Evolutionary conservation across 2,329 filamentous ascomycete genomes (phyloP).

Genomic region (Gremmenia infestans): DNA sequence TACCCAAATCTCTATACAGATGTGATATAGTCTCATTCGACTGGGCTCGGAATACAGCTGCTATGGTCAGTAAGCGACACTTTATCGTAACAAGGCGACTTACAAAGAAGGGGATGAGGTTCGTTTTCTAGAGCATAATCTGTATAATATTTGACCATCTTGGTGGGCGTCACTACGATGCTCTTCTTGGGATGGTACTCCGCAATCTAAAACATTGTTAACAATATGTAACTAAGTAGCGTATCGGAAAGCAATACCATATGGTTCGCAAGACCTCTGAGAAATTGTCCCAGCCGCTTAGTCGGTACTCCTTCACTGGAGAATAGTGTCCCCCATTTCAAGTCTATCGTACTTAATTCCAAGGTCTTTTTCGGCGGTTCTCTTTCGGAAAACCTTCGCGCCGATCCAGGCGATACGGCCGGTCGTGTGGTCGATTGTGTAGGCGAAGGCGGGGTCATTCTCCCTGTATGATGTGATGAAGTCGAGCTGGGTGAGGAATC

Average conservation of each 20-base stretch:
- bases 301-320: conserved; percentile 63
- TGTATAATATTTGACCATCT: conserved; percentile 70
- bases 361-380: conserved; percentile 23
- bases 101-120: conserved; percentile 63
- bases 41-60: neutral
- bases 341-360: conserved; percentile 58
- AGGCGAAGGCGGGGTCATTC: conserved; percentile 53
- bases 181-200: conserved; percentile 62
- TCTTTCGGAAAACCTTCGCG: conserved; percentile 26
- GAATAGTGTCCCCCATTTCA: conserved; percentile 74
- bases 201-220: conserved; percentile 49
- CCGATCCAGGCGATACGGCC: conserved; percentile 28
- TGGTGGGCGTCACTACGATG: conserved; percentile 69
- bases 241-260: conserved; percentile 49
- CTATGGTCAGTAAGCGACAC: too few species aligned
- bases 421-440: conserved; percentile 26
- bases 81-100: conserved; percentile 23
- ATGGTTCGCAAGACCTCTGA: conserved; percentile 68
- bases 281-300: conserved; percentile 60
- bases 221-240: neutral
- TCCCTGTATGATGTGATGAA: conserved; percentile 36
- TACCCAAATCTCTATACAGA: neutral
- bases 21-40: neutral
- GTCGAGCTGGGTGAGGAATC: conserved; percentile 39
- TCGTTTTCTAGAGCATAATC: conserved; percentile 61